phyloP scores from a whole-genome alignment of 495 filamentous ascomycete species.

The Aspergillus steynii region DNA sequence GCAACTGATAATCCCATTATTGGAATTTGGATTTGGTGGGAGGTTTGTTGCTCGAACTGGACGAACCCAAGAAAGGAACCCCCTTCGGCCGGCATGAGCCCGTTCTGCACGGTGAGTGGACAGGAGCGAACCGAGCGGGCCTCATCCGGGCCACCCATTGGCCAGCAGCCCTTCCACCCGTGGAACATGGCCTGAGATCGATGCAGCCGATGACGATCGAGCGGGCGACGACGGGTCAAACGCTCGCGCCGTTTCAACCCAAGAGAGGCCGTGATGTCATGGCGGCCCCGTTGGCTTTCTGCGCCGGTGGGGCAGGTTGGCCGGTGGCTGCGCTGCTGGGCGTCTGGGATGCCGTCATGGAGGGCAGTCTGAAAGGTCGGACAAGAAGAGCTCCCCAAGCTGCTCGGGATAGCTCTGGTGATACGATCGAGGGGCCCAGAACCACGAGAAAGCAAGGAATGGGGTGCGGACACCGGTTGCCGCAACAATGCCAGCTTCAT shows the following conservation, averaged over 20 bases:
- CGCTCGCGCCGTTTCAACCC: conserved; percentile 30
- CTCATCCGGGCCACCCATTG: conserved; percentile 22
- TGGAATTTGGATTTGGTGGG: too few species aligned
- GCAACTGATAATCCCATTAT: too few species aligned
- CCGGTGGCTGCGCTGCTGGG: neutral
- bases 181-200: conserved; percentile 37
- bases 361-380: neutral
- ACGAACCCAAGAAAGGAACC: neutral
- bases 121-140: conserved; percentile 21
- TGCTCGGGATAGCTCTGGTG: too few species aligned
- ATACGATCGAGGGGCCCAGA: neutral
- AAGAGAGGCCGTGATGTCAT: conserved; percentile 34
- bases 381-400: too few species aligned
- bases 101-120: conserved; percentile 28
- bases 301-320: neutral
- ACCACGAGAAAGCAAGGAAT: too few species aligned
- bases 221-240: conserved; percentile 30
- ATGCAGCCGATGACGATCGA: conserved; percentile 45
- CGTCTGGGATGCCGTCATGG: conserved; percentile 6
- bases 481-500: too few species aligned
- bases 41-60: too few species aligned
- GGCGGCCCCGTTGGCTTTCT: neutral
- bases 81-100: conserved; percentile 18
- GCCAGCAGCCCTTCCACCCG: conserved; percentile 23
- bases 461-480: too few species aligned